These are phyloP conservation scores for Lentinula novae-zelandiae DNA, from an alignment of 1,284 basidiomycete genomes.

Conservation along the genomic window DNA sequence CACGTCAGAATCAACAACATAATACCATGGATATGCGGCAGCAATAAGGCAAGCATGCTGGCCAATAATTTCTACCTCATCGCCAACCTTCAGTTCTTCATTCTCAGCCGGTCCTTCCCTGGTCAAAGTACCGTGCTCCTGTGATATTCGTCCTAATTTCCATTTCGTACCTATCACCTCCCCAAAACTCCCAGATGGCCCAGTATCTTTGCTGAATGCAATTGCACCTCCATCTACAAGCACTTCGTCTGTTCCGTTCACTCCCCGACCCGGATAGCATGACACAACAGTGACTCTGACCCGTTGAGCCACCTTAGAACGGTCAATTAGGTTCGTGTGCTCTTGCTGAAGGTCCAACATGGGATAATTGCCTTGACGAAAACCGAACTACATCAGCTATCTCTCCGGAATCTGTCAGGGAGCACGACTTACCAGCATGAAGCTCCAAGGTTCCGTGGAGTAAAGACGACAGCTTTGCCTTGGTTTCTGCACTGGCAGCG, in stretches of 20 bases:
- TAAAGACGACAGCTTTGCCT: constrained; percentile 39
- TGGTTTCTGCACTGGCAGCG: constrained; percentile 56
- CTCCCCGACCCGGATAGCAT: constrained; percentile 68
- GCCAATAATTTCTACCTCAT: constrained; percentile 62
- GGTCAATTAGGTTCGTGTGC: constrained; percentile 64
- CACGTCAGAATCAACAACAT: constrained; percentile 63
- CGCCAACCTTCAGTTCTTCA: constrained; percentile 50
- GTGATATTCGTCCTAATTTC: constrained; percentile 70
- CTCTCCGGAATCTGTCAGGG: neutral
- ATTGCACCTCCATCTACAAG: constrained; percentile 80
- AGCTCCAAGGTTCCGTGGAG: constrained; percentile 65
- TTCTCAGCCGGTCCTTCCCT: constrained; percentile 25
- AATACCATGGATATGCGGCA: constrained; percentile 80
- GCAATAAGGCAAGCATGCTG: constrained; percentile 78
- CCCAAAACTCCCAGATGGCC: constrained; percentile 69
- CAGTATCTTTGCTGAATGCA: constrained; percentile 83
- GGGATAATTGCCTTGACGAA: constrained; percentile 68
- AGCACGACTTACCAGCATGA: constrained; percentile 59
- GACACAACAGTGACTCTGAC: constrained; percentile 76
- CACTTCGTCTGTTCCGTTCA: constrained; percentile 62
- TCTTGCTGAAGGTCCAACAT: constrained; percentile 83
- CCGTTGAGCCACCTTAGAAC: constrained; percentile 57
- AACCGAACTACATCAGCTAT: neutral
- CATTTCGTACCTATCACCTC: constrained; percentile 68
- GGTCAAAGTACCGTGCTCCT: constrained; percentile 78